Evolutionary conservation across 441 rosid genomes (phyloP).

Genomic region (Croton setiger): DNA sequence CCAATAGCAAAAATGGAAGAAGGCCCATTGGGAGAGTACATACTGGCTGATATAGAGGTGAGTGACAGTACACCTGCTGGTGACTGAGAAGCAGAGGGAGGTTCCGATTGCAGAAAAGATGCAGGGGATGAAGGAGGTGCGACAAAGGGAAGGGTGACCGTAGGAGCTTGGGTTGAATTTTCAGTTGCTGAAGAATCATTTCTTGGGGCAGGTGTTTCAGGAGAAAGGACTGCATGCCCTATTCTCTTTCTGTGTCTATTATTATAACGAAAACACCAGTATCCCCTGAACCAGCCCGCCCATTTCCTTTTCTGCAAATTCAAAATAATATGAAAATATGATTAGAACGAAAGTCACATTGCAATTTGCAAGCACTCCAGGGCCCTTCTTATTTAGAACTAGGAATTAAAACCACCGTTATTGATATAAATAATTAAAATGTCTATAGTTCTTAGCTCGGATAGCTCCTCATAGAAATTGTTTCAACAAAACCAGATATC

Average conservation of each 20-base stretch:
- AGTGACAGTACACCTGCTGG: slow-evolving; percentile 62
- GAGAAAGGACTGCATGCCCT: slow-evolving; percentile 56
- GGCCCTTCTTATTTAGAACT: not conserved
- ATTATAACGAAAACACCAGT: slow-evolving; percentile 73
- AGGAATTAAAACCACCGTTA: not conserved
- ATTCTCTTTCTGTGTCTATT: slow-evolving; percentile 59
- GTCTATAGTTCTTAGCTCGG: not conserved
- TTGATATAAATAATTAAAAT: not conserved
- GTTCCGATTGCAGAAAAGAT: slow-evolving; percentile 88
- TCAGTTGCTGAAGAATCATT: slow-evolving; percentile 37
- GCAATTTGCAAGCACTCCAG: slow-evolving; percentile 9
- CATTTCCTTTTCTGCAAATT: slow-evolving; percentile 62
- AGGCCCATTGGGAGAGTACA: slow-evolving; percentile 72
- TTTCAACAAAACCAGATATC: not conserved
- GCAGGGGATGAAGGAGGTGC: slow-evolving; percentile 99
- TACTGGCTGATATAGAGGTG: slow-evolving; percentile 56
- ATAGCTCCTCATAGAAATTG: not conserved
- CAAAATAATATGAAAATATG: slow-evolving; percentile 13
- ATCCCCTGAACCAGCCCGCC: slow-evolving; percentile 59
- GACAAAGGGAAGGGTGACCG: slow-evolving; percentile 58
- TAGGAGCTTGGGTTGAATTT: slow-evolving; percentile 37
- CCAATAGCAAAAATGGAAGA: slow-evolving; percentile 88
- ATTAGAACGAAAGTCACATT: not conserved
- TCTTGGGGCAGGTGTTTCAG: slow-evolving; percentile 43
- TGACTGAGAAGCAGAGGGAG: slow-evolving; percentile 80